These are phyloP conservation scores for Lentinula sp. DNA, from an alignment of 768 basidiomycete species.

Conservation along the genomic window DNA sequence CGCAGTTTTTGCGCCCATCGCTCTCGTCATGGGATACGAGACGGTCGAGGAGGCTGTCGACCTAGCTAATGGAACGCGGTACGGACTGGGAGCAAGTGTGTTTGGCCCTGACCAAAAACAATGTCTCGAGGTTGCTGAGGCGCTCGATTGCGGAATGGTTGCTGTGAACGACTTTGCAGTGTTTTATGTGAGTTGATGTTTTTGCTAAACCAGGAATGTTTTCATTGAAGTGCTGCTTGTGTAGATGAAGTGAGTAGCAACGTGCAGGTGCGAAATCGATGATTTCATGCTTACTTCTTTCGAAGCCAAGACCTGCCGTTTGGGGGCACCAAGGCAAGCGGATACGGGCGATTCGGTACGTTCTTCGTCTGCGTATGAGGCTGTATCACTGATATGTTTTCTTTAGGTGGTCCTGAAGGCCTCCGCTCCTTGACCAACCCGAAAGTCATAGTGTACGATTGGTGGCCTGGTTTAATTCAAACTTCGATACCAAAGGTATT, in stretches of 20 bases:
- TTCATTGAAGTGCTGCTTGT: too few relatives aligned
- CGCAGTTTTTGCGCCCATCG: slow-evolving; percentile 89
- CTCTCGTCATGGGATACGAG: slow-evolving; percentile 80
- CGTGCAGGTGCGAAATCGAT: slow-evolving; percentile 7
- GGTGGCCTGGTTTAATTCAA: slow-evolving; percentile 77
- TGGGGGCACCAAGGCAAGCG: slow-evolving; percentile 86
- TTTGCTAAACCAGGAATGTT: too few relatives aligned
- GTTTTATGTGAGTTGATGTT: slow-evolving; percentile 58
- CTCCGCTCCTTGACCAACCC: slow-evolving; percentile 81
- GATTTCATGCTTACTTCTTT: slow-evolving; percentile 4
- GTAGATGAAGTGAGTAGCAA: slow-evolving; percentile 53
- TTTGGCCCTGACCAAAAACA: slow-evolving; percentile 83
- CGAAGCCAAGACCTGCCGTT: slow-evolving; percentile 87
- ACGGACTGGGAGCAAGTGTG: slow-evolving; percentile 90
- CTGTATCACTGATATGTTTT: not conserved
- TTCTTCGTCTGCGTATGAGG: slow-evolving; percentile 3
- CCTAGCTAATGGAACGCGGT: slow-evolving; percentile 84
- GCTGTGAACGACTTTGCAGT: slow-evolving; percentile 92
- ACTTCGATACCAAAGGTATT: slow-evolving; percentile 82
- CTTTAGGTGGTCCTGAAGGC: slow-evolving; percentile 87
- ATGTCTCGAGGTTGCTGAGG: slow-evolving; percentile 74
- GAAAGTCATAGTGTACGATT: slow-evolving; percentile 83
- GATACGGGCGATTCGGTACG: slow-evolving; percentile 90
- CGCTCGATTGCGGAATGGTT: slow-evolving; percentile 93
- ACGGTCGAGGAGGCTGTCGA: slow-evolving; percentile 79